Evolutionary conservation across 129 eudicot species (phyloP), one percentile per base, ranked within the genome.

Genomic region (Artemisia annua): DNA sequence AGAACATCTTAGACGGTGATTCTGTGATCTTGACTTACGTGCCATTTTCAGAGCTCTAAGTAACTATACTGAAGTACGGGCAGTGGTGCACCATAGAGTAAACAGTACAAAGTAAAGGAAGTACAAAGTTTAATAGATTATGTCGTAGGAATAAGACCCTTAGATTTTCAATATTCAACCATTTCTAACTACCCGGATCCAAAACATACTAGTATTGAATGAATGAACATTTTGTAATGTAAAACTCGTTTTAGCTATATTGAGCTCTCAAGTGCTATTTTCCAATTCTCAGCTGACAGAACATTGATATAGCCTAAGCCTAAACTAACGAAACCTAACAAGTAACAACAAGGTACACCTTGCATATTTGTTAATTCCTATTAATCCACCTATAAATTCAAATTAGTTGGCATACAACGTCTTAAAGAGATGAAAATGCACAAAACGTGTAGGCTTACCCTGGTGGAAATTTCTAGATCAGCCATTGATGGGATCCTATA

Each of bases 11-110:
- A 16, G 15, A 48, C 16, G 7, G 26, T 48, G 50, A 59, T 28
- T 59, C 2, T 26, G 72, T 48, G 7, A 52, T 69, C 49, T 69
- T 22, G 17, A 28, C n/a, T 53, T 69, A 62, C 57, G 14, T 52
- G 50, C 22, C 30, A 28, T 26, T 53, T 69, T 64, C 16, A 64
- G 5, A 43, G 26, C 50, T 64, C 26, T 43, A 39, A 9, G 44
- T 32, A 17, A 65, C 52, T 17, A 43, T 65, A 43, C 10, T 14
- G 32, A 43, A 28, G n/a, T 54, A 14, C 7, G 49, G 48, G 48
- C 55, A 20, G 22, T 9, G 12, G 64, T 0, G 5, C 24, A 7
- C 26, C 3, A 22, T 1, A 22, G 46, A 22, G 43, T 59, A 19
- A 9, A 58, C 12, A 9, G 43, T 59, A 11, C 0, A 59, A 1